Evolutionary conservation across 2,329 filamentous ascomycete species (phyloP).

Genomic region (Alternaria sp.): DNA sequence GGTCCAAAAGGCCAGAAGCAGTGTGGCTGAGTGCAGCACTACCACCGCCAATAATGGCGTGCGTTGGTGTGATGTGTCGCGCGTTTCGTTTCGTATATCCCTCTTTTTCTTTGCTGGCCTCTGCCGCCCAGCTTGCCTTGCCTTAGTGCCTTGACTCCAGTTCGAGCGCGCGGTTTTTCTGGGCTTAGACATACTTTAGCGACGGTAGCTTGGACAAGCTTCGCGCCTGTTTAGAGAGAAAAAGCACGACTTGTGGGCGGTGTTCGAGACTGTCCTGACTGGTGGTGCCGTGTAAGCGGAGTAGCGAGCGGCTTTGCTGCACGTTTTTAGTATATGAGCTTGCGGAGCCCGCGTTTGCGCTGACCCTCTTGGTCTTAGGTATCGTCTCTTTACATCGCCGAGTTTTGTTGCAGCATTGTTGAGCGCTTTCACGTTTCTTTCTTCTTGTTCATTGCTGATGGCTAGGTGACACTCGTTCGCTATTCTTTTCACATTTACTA

Average conservation of each 20-base stretch:
- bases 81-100: background rate
- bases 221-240: background rate
- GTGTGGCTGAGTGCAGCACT: conserved; percentile 24
- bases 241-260: background rate
- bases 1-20: conserved; percentile 15
- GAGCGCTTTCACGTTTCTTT: background rate
- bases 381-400: background rate
- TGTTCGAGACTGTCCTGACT: background rate
- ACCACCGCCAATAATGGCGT: background rate
- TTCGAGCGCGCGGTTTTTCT: background rate
- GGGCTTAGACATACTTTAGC: background rate
- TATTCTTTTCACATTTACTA: conserved; percentile 8
- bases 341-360: conserved; percentile 13
- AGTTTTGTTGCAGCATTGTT: conserved; percentile 1
- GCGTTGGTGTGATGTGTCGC: background rate
- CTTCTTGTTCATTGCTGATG: conserved; percentile 5
- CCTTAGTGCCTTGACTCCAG: background rate
- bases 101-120: background rate
- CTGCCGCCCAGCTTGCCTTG: background rate
- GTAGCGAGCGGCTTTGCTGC: conserved; percentile 11
- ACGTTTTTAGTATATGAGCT: conserved; percentile 25
- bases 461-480: conserved; percentile 17
- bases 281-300: conserved; percentile 11
- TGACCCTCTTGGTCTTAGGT: background rate
- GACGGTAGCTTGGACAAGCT: conserved; percentile 1